Conservation (phyloP, 371 early-diverging fungal genomes). For the Rhizopus sp. region DNA sequence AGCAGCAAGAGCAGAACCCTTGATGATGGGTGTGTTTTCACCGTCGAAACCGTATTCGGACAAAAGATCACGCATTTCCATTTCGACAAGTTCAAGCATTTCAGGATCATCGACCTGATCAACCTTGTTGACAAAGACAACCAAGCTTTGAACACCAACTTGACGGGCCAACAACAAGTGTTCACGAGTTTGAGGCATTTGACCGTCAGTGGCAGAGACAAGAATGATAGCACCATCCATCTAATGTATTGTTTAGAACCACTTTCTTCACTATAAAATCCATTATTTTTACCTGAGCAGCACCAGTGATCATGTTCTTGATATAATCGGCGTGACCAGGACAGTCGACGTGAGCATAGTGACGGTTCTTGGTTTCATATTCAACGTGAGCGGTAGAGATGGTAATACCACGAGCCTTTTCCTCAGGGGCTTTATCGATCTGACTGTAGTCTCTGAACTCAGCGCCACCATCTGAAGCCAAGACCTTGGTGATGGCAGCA, state of each 20-base stretch:
- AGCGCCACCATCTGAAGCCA: conserved; percentile 78
- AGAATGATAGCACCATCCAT: conserved; percentile 99
- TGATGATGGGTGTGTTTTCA: conserved; percentile 91
- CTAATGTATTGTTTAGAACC: conserved; percentile 16
- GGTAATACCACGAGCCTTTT: conserved; percentile 97
- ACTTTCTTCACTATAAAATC: conserved; percentile 22
- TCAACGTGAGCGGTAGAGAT: conserved; percentile 96
- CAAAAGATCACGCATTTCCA: conserved; percentile 98
- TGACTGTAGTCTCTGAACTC: conserved; percentile 93
- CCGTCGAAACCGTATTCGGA: conserved; percentile 93
- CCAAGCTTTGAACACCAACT: conserved; percentile 94
- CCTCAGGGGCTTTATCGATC: conserved; percentile 98
- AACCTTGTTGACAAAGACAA: conserved; percentile 99
- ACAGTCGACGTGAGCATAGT: conserved; percentile 99
- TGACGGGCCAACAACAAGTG: conserved; percentile 96
- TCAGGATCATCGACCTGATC: conserved; percentile 96
- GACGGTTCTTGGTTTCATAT: conserved; percentile 88
- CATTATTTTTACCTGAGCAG: conserved; percentile 77
- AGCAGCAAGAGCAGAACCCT: conserved; percentile 96
- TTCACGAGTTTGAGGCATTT: conserved; percentile 96
- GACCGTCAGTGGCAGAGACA: conserved; percentile 97
- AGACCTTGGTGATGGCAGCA: conserved; percentile 98
- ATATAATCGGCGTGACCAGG: conserved; percentile 99
- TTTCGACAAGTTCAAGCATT: conserved; percentile 97
- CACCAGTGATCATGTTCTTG: conserved; percentile 99